Evolutionary conservation across 2,329 filamentous ascomycete species (phyloP).

Genomic region (Pseudovirgaria hyperparasitica): DNA sequence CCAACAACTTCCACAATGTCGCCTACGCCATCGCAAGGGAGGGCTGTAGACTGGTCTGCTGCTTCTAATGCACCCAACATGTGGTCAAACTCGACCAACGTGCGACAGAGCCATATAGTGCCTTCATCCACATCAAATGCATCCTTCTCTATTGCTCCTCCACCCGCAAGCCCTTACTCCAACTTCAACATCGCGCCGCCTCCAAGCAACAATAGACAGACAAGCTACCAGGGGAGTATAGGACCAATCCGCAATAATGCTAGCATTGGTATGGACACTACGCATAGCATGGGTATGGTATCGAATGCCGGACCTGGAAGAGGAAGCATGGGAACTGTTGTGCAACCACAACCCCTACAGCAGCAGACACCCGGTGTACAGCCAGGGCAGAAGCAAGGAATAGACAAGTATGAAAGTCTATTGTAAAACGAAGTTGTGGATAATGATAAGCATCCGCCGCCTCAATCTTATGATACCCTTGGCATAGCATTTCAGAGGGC

Average conservation of each 20-base stretch:
- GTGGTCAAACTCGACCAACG: constrained; percentile 10
- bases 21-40: constrained; percentile 13
- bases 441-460: no score
- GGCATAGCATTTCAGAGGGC: no score
- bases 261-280: constrained; percentile 12
- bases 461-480: no score
- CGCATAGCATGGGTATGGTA: constrained; percentile 16
- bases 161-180: constrained; percentile 19
- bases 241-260: constrained; percentile 7
- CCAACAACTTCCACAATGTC: constrained; percentile 7
- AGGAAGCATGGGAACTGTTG: constrained; percentile 12
- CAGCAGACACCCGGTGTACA: constrained; percentile 5
- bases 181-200: constrained; percentile 27
- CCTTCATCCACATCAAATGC: constrained; percentile 7
- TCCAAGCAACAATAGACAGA: constrained; percentile 9
- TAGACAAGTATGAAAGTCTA: constrained; percentile 58
- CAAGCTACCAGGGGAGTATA: constrained; percentile 8
- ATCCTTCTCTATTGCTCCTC: constrained; percentile 40
- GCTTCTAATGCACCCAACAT: constrained; percentile 9
- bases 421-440: constrained; percentile 29
- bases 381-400: constrained; percentile 33
- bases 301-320: constrained; percentile 8
- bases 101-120: constrained; percentile 8
- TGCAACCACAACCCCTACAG: constrained; percentile 14
- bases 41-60: constrained; percentile 19